Percentiles rank a stretch among this genome's conserved stretches.
These are phyloP conservation scores for Aspergillus nanangensis DNA, from an alignment of 495 filamentous ascomycete species.

Conservation along the genomic window DNA sequence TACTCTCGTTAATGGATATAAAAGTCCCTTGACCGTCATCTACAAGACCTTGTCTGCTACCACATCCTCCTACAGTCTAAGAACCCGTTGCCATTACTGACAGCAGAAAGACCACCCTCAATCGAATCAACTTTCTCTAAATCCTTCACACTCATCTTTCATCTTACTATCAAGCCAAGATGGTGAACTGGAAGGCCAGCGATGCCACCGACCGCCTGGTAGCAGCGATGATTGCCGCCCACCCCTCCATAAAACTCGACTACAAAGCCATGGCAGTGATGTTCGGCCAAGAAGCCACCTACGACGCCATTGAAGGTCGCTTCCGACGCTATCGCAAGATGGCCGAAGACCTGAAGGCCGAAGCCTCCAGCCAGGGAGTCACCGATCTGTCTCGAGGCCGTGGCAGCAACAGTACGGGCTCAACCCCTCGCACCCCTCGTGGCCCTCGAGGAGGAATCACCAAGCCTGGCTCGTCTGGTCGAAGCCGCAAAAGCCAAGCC, in stretches of 20 bases:
- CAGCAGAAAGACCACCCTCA: neutral
- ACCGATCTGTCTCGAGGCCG: slow-evolving; percentile 9
- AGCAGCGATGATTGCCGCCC: slow-evolving; percentile 26
- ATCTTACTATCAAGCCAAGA: slow-evolving; percentile 7
- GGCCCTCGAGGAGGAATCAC: slow-evolving; percentile 9
- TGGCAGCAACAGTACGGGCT: neutral
- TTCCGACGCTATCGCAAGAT: slow-evolving; percentile 15
- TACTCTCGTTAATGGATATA: no score
- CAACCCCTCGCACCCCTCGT: slow-evolving; percentile 17
- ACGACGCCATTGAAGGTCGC: slow-evolving; percentile 18
- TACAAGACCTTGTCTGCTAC: neutral
- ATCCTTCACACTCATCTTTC: neutral
- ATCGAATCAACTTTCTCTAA: neutral
- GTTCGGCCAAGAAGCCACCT: slow-evolving; percentile 20
- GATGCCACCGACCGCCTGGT: slow-evolving; percentile 27
- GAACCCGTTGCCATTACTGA: neutral
- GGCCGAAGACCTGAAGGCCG: slow-evolving; percentile 16
- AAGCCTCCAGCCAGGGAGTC: slow-evolving; percentile 7
- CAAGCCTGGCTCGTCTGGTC: slow-evolving; percentile 8
- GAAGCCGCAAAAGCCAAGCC: neutral
- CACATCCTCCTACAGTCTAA: neutral
- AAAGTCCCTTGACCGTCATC: neutral
- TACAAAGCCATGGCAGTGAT: slow-evolving; percentile 16
- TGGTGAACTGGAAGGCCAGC: slow-evolving; percentile 35
- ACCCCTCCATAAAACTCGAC: slow-evolving; percentile 18